Base-by-base conservation (phyloP, 495 filamentous ascomycete species). In the Clohesyomyces aquaticus region DNA sequence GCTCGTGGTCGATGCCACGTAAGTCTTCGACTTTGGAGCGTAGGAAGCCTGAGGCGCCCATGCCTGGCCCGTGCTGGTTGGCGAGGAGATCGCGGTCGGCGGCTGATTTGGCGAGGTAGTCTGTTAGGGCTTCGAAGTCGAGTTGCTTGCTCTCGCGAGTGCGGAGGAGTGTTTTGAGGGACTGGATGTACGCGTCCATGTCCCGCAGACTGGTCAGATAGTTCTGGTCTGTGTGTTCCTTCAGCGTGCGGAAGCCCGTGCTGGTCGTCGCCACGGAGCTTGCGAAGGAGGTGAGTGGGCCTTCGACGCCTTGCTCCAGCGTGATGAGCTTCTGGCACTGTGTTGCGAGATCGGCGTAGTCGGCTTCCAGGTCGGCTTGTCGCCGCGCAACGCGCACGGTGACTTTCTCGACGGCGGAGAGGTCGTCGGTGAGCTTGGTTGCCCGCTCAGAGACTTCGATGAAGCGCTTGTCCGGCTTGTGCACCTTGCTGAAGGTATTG, bases 101-200 rank as follows among this genome's bases (percentile, higher is more conserved):
- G 9, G 89, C 88, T 1, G 90, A 88, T 71, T 95, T 95, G 78
- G 87, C 89, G 58, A 96, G 90, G 75, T 98, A 98, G 70, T 96
- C 93, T 21, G 91, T 96, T 27, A 98, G 80, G 42, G 89, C 94
- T 77, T 98, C 94, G 72, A 93, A 96, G 76, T 98, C 94, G 43
- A 98, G 87, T 72, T 98, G 94, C 73, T 98, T 98, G 77, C 95
- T 92, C 77, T 98, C 95, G 21, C 94, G 87, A 4, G 89, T 89
- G 78, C 96, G 96, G 71, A 98, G 84, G 2, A 98, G 86, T 28
- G 86, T 78, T 75, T 96, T 95, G 18, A 98, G 76, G 1, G 91
- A 87, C 19, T 84, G 74, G 72, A 90, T 91, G 76, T 98, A 98
- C 26, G 91, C 87, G 61, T 91, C 88, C 92, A 98, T 96, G 73